phyloP scores from a whole-genome alignment of 805 yeast genomes.

The Candida railenensis region DNA sequence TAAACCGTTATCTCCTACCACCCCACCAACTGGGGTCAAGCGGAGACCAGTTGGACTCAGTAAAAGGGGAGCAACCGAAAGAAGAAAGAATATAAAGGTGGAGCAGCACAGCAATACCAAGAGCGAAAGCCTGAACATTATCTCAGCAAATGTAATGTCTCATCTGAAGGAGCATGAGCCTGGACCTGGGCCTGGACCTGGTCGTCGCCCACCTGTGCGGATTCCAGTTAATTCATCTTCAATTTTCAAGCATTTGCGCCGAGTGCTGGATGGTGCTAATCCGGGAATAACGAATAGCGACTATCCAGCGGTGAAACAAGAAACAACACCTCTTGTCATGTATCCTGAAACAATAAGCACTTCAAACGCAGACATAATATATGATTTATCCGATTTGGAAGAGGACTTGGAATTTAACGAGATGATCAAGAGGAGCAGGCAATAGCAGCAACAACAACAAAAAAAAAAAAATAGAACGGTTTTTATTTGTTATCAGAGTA shows the following conservation, averaged over 20 bases:
- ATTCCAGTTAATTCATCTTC: not conserved
- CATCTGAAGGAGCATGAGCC: not conserved
- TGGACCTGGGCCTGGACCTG: too few relatives aligned
- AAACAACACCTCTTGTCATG: not conserved
- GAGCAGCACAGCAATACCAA: not conserved
- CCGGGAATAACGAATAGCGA: not conserved
- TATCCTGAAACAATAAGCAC: not conserved
- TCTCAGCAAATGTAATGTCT: not conserved
- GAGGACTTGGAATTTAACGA: conserved; percentile 15
- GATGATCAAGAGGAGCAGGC: conserved; percentile 10
- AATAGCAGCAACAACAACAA: not conserved
- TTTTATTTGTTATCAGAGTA: too few relatives aligned
- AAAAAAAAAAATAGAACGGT: too few relatives aligned
- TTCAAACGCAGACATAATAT: conserved; percentile 16
- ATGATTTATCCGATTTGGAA: conserved; percentile 22
- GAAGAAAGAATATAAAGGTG: not conserved
- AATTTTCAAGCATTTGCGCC: not conserved
- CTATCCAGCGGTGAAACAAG: not conserved
- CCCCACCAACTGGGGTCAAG: not conserved
- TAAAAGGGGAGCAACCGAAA: not conserved
- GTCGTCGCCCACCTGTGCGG: too few relatives aligned
- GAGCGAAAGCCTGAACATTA: not conserved
- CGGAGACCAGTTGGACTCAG: conserved; percentile 2
- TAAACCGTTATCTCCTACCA: not conserved
- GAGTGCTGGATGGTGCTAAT: not conserved